These are phyloP conservation scores for Rhynchosporium graminicola DNA, from an alignment of 2,329 filamentous ascomycete genomes.

Conservation along the genomic window DNA sequence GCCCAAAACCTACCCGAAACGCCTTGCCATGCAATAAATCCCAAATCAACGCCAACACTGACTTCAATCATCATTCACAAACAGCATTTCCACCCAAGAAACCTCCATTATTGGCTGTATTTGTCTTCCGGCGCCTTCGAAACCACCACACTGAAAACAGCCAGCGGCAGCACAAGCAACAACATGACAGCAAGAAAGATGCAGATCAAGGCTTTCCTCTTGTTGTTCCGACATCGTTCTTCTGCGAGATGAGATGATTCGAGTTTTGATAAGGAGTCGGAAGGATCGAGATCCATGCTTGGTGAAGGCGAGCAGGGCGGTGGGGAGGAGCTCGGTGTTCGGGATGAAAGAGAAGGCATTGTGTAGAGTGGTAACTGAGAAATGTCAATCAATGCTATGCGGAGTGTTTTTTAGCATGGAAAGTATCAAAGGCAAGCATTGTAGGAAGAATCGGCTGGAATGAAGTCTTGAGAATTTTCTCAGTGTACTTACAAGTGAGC, in stretches of 20 bases:
- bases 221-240: constrained; percentile 3
- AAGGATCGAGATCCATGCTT: not conserved
- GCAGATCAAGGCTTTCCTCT: constrained; percentile 1
- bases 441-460: not conserved
- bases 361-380: constrained; percentile 1
- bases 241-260: not conserved
- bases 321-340: not conserved
- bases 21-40: not conserved
- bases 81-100: not conserved
- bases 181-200: constrained; percentile 8
- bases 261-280: not conserved
- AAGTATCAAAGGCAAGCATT: no score
- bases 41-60: not conserved
- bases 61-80: not conserved
- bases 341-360: not conserved
- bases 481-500: not conserved
- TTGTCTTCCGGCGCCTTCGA: constrained; percentile 1
- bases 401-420: no score
- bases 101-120: not conserved
- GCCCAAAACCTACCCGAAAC: not conserved
- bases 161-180: not conserved
- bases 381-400: not conserved
- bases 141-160: constrained; percentile 2
- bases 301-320: constrained; percentile 4
- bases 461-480: not conserved